Evolutionary conservation across 805 yeast species (phyloP).

Genomic region (Starmerella roubikii): DNA sequence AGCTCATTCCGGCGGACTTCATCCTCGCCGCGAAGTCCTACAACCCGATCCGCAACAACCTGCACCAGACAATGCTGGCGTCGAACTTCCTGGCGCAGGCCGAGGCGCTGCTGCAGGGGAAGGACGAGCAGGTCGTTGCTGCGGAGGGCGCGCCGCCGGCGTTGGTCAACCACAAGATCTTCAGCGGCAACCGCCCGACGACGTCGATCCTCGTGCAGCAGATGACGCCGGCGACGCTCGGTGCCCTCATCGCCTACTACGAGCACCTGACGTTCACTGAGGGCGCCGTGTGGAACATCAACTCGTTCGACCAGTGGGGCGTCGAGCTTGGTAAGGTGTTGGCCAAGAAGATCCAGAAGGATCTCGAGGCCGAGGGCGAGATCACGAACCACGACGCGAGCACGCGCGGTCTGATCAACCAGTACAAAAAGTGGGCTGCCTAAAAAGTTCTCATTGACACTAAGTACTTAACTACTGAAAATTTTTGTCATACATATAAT

Average conservation of each 20-base stretch:
- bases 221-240: conserved; percentile 92
- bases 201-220: conserved; percentile 91
- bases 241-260: conserved; percentile 94
- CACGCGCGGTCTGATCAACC: conserved; percentile 86
- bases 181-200: conserved; percentile 98
- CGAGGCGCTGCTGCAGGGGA: conserved; percentile 94
- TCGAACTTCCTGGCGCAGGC: conserved; percentile 98
- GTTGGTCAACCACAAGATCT: conserved; percentile 87
- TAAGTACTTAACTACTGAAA: too few relatives aligned
- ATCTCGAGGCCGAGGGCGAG: conserved; percentile 49
- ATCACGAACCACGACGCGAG: conserved; percentile 73
- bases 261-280: conserved; percentile 95
- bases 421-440: conserved; percentile 71
- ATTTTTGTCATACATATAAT: not conserved
- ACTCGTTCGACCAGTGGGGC: conserved; percentile 99
- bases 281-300: conserved; percentile 99
- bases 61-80: conserved; percentile 97
- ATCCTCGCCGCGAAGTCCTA: conserved; percentile 94
- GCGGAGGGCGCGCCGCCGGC: conserved; percentile 80
- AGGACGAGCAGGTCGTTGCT: conserved; percentile 61
- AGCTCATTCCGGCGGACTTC: conserved; percentile 92
- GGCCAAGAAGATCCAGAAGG: conserved; percentile 89
- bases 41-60: conserved; percentile 87
- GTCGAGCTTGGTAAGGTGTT: conserved; percentile 96
- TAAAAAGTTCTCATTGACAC: too few relatives aligned